Evolutionary conservation across 192 early-diverging fungal species (phyloP), one percentile per base, ranked within the genome.

Genomic region (Coemansia reversa): DNA sequence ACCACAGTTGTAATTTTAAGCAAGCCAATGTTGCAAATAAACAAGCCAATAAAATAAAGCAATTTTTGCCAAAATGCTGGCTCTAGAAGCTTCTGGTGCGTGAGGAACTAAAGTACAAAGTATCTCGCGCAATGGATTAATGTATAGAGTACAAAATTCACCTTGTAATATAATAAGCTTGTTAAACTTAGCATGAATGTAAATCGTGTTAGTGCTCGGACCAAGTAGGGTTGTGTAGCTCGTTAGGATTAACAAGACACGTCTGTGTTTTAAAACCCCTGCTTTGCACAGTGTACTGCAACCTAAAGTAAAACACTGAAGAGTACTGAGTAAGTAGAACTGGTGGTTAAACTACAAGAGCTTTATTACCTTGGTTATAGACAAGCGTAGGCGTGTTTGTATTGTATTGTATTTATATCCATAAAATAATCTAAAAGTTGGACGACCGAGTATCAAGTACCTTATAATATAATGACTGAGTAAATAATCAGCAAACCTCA

Each of bases 371-470:
- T 45, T 39, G 0, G 62, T 9, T 9, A 55, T 51, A 16, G 62
- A 39, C 25, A 47, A 55, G n/a, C 51, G 45, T 47, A 82, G 62
- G 27, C 55, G 59, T 1, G 59, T 27, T 11, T 71, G 62, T 16
- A 82, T 55, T 12, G 72, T 57, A 5, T 50, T 54, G 51, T 63
- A 71, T 55, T 60, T 70, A 51, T 63, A 57, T 12, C 80, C 80
- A 3, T 14, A 4, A 29, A 82, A 82, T 19, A 82, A 51, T 19
- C 62, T 65, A 55, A 51, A 65, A 35, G 77, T 56, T 45, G 80
- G 71, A 11, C 75, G 75, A 4, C 53, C 72, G 2, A 82, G 60
- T 12, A 74, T 56, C 12, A 71, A 74, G 60, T 74, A 74, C n/a
- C 69, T 67, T 23, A 65, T 51, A 1, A 57, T 65, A 18, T 66